Evolutionary conservation across 768 basidiomycete species (phyloP), one percentile per base, ranked within the genome.

Genomic region (Trametes punicea): DNA sequence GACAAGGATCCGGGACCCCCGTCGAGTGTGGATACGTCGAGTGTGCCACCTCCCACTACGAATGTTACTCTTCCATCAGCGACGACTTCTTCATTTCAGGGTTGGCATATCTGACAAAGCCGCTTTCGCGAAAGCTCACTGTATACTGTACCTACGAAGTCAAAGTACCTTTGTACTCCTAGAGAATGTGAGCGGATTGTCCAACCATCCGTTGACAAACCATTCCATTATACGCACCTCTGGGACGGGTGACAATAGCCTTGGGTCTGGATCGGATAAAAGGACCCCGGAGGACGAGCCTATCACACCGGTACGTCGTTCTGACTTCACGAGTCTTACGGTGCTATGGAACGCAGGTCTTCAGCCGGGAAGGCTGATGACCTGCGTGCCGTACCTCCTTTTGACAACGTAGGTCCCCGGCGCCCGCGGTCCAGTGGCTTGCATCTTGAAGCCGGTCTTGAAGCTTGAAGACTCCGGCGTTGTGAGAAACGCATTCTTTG

Each of bases 281-380:
- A n/a, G n/a, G n/a, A n/a, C n/a, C n/a, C n/a, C n/a, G n/a, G n/a
- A n/a, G n/a, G n/a, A n/a, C n/a, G n/a, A 41, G 21, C 40, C 1
- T 41, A 18, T 41, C 11, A 18, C 6, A 4, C 4, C 40, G 10
- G 10, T 2, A 11, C 18, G 11, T 5, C 20, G n/a, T 20, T 18
- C 6, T 6, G 40, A 23, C 6, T 23, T 21, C 15, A 21, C 42
- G 25, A 26, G 4, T 25, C 1, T 16, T 9, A 6, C 6, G 25
- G 13, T 20, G 36, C 20, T 54, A 54, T 54, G 52, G 52, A 38
- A 54, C 44, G 38, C 45, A 54, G 52, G 52, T 54, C 52, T 54
- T 46, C 44, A 54, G 44, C 38, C 23, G 25, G n/a, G 4, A 5
- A 13, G 18, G 30, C 42, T 20, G 52, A 46, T 38, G 44, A 54